Evolutionary conservation across 2,329 filamentous ascomycete genomes (phyloP), one percentile per base, ranked within the genome.

Genomic region (Gnomoniopsis sp.): DNA sequence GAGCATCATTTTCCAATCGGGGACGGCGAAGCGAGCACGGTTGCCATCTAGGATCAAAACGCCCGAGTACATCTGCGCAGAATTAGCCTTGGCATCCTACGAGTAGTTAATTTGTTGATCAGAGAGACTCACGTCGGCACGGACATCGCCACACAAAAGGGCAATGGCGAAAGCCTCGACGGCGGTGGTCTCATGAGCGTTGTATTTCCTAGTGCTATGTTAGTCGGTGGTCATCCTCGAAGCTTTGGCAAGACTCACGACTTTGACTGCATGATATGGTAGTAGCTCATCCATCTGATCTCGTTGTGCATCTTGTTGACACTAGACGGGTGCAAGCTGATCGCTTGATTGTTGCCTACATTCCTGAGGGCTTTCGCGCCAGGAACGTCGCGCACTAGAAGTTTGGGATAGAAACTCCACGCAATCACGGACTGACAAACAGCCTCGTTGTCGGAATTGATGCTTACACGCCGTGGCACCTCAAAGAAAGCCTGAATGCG

Each of bases 221-320:
- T 3, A 34, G 11, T 17, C 72, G 62, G 74, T 68, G 59, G 53
- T 59, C 6, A 8, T 44, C n/a, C 14, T 30, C 12, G 2, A 8
- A 3, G 33, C 15, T 26, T 3, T 0, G n/a, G 41, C 10, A 6
- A 52, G 26, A 79, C 77, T 82, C 83, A 82, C 87, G 90, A 76
- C 78, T 88, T 92, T 2, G 89, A 89, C 72, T 97, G 93, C 91
- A 98, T 96, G 64, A 98, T 96, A 71, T 96, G 90, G 75, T 98
- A 98, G 72, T 96, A 99, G 0, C 90, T 95, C 48, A 99, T 77
- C 86, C 91, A 98, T 68, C 87, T 88, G 43, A 92, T 77, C 44
- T 86, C 84, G 49, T 79, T 77, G 60, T 78, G 79, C 8, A 80
- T 83, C 69, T 92, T 92, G 72, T 98, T 98, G 64, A 99, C 90